Base-by-base conservation (phyloP, 1,284 basidiomycete species). In the Tilletia setariae region DNA sequence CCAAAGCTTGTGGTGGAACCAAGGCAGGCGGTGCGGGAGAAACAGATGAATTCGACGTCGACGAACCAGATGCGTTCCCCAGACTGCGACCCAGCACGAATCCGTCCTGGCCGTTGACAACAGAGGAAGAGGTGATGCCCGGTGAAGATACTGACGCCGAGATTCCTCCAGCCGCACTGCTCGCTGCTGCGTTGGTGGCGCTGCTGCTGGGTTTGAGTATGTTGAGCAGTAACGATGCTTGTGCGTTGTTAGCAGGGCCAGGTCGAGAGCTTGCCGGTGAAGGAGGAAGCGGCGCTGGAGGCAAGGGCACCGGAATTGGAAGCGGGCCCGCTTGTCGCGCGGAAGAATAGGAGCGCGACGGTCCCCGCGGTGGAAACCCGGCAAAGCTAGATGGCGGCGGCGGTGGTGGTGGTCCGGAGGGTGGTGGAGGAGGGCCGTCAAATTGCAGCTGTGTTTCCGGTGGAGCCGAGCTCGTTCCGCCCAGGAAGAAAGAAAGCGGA, bases 241-340 rank as follows among this genome's bases (percentile, higher is more conserved):
- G 51, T 13, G 16, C 21, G 28, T 15, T 40, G 35, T 11, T 53
- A 6, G 51, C 51, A 7, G 51, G 51, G 13, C 51, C 51, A 23
- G 51, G 51, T 6, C 51, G 51, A 25, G 51, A 53, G 28, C 51
- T 53, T 13, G 51, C 51, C 21, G 51, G 51, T 25, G 51, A 53
- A 8, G 51, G 51, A 15, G 51, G 51, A 23, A 53, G 51, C 51
- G 51, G 51, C 51, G 51, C 51, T 28, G 51, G 51, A 3, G 51
- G 51, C 21, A 53, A 28, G 13, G 51, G 51, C 28, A 53, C 51
- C 16, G 51, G 51, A 53, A 53, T 53, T 6, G 51, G 51, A 13
- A 23, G 51, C 28, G 51, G 51, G 21, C 51, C 51, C 23, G 21
- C 2, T 7, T 19, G 21, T 25, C 51, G 3, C 21, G 35, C 35